phyloP scores from a whole-genome alignment of 1,284 basidiomycete species.

The Cryptococcus deneoformans region DNA sequence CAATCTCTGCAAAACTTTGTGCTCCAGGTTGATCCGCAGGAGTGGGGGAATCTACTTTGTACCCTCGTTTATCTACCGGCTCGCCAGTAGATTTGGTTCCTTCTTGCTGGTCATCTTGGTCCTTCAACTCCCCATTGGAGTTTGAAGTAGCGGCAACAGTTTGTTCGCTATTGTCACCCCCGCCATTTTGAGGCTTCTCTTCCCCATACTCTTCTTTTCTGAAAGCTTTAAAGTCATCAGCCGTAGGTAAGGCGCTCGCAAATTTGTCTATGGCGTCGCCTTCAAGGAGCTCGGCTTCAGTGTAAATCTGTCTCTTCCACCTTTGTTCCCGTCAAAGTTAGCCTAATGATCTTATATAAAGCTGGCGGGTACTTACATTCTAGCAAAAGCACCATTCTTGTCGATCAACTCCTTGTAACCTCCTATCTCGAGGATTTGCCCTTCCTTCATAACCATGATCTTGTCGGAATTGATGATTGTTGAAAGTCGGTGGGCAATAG shows the following conservation, averaged over 20 bases:
- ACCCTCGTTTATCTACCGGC: background rate
- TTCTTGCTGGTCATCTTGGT: constrained; percentile 1
- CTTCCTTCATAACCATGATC: constrained; percentile 85
- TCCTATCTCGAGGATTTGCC: constrained; percentile 79
- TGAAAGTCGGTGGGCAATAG: constrained; percentile 71
- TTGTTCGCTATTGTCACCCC: background rate
- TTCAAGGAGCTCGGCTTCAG: constrained; percentile 41
- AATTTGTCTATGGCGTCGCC: constrained; percentile 20
- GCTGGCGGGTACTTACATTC: constrained; percentile 27
- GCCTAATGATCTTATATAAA: too few relatives aligned
- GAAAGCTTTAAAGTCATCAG: constrained; percentile 7
- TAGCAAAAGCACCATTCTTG: constrained; percentile 49
- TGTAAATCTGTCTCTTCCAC: constrained; percentile 48
- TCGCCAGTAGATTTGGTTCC: background rate
- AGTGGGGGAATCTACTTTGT: background rate
- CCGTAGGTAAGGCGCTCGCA: constrained; percentile 6
- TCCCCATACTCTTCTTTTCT: background rate
- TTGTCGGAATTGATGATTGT: constrained; percentile 58
- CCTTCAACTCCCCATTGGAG: constrained; percentile 1
- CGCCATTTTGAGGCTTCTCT: background rate
- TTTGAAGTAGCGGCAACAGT: background rate
- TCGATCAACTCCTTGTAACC: constrained; percentile 78
- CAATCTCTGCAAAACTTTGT: constrained; percentile 12
- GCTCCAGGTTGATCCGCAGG: constrained; percentile 5
- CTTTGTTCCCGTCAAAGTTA: constrained; percentile 4